Percentiles rank a stretch among this genome's conserved stretches.
Evolutionary conservation across 345 rosid genomes (phyloP).

Genomic region (Lepidium didymum): DNA sequence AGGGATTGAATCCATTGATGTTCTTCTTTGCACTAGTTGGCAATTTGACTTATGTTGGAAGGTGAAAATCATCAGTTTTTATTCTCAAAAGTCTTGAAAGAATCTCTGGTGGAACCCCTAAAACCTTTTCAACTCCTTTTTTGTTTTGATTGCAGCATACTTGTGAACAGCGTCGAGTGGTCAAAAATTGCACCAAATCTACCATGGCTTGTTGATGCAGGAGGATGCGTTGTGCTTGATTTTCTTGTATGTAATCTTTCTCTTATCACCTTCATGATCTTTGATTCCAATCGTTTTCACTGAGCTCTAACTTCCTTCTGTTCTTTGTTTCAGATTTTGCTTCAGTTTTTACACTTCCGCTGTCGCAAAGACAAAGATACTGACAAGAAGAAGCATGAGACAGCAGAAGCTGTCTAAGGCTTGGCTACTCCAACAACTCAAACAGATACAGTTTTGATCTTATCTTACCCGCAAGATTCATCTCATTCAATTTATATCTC

Average conservation of each 20-base stretch:
- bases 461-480: slow-evolving; percentile 9
- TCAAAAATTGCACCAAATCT: slow-evolving; percentile 54
- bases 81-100: neutral
- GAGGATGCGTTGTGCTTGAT: slow-evolving; percentile 78
- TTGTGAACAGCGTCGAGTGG: slow-evolving; percentile 62
- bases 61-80: slow-evolving; percentile 32
- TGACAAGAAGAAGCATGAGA: slow-evolving; percentile 18
- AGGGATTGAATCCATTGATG: slow-evolving; percentile 87
- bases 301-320: slow-evolving; percentile 9
- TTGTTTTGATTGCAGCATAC: slow-evolving; percentile 42
- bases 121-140: neutral
- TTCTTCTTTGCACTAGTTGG: slow-evolving; percentile 78
- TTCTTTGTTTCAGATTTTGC: slow-evolving; percentile 49
- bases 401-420: slow-evolving; percentile 19
- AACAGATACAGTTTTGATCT: slow-evolving; percentile 11
- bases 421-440: neutral
- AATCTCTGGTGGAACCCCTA: neutral
- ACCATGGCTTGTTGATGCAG: slow-evolving; percentile 87
- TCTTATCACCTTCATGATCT: neutral
- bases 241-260: slow-evolving; percentile 40
- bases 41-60: slow-evolving; percentile 68
- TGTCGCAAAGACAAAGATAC: slow-evolving; percentile 22
- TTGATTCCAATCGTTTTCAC: neutral
- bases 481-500: neutral
- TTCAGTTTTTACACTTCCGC: slow-evolving; percentile 58